Evolutionary conservation across 148 eudicot genomes (phyloP).

Genomic region (Polygonum maritimum): DNA sequence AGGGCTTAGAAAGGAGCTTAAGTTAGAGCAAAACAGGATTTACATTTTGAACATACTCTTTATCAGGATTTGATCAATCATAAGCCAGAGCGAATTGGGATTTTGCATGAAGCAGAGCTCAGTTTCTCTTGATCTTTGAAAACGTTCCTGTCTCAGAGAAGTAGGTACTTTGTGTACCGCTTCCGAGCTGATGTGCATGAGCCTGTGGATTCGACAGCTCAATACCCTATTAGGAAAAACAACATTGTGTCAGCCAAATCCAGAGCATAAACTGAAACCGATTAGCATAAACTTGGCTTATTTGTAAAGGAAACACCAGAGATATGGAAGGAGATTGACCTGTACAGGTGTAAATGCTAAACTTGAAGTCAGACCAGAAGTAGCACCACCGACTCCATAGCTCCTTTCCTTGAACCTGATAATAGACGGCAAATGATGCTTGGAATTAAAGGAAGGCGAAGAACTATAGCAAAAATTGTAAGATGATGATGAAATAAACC

Average conservation of each 20-base stretch:
- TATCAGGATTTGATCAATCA: background rate
- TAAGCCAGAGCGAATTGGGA: background rate
- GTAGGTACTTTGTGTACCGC: constrained; percentile 95
- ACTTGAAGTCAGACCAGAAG: constrained; percentile 95
- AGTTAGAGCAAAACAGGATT: background rate
- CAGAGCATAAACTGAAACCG: background rate
- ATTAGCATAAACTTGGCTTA: background rate
- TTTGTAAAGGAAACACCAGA: constrained; percentile 1
- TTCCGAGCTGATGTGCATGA: constrained; percentile 75
- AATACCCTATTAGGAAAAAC: constrained; percentile 51
- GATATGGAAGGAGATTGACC: constrained; percentile 31
- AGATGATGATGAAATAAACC: background rate
- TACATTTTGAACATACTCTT: background rate
- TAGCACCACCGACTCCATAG: constrained; percentile 80
- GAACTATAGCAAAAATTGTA: background rate
- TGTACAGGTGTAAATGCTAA: constrained; percentile 99
- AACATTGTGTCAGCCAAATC: constrained; percentile 6
- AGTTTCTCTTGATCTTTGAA: constrained; percentile 81
- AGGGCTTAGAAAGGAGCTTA: background rate
- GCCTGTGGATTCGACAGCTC: constrained; percentile 97
- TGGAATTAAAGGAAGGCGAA: background rate
- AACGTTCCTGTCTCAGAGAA: constrained; percentile 95
- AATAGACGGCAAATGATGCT: background rate
- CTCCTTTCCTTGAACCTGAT: constrained; percentile 72
- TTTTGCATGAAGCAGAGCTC: constrained; percentile 10